A percentile compares a stretch with the other conserved stretches of the same genome.
Conservation (phyloP, 1,284 basidiomycete genomes). For the Paramarasmius palmivorus region DNA sequence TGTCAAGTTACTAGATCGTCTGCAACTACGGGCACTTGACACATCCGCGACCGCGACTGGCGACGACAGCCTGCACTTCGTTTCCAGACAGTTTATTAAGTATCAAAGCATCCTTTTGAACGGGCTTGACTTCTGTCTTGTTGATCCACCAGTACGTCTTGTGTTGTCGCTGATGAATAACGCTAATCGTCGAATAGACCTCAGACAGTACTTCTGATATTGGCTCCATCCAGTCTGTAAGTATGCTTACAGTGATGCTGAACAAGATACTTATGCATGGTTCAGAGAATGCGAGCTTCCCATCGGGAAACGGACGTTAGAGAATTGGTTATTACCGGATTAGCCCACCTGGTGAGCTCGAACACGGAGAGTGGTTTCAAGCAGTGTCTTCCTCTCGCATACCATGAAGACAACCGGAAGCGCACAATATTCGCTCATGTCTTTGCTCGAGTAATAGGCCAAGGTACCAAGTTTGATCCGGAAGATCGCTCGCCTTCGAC, state of each 20-base stretch:
- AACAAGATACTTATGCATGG: conserved; percentile 7
- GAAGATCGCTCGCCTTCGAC: conserved; percentile 54
- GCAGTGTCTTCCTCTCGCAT: conserved; percentile 82
- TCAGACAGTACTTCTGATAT: conserved; percentile 56
- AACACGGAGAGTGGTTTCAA: conserved; percentile 91
- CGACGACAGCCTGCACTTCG: conserved; percentile 68
- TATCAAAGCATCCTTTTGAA: conserved; percentile 70
- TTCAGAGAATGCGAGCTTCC: conserved; percentile 45
- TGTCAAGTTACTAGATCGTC: conserved; percentile 75
- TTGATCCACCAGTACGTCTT: conserved; percentile 43
- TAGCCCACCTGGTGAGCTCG: conserved; percentile 80
- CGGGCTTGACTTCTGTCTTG: conserved; percentile 54
- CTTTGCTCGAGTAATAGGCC: conserved; percentile 83
- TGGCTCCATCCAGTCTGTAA: conserved; percentile 52
- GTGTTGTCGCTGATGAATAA: conserved; percentile 1
- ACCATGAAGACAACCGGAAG: conserved; percentile 73
- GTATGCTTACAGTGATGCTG: conserved; percentile 7
- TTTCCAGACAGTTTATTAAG: conserved; percentile 77
- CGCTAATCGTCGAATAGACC: conserved; percentile 28
- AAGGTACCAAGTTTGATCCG: conserved; percentile 73
- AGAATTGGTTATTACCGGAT: conserved; percentile 74
- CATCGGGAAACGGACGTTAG: conserved; percentile 63
- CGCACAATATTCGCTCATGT: conserved; percentile 86
- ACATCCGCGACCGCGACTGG: conserved; percentile 51
- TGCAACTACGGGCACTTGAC: conserved; percentile 69